These are phyloP conservation scores for Geosmithia morbida DNA, from an alignment of 2,329 filamentous ascomycete genomes.

Conservation along the genomic window DNA sequence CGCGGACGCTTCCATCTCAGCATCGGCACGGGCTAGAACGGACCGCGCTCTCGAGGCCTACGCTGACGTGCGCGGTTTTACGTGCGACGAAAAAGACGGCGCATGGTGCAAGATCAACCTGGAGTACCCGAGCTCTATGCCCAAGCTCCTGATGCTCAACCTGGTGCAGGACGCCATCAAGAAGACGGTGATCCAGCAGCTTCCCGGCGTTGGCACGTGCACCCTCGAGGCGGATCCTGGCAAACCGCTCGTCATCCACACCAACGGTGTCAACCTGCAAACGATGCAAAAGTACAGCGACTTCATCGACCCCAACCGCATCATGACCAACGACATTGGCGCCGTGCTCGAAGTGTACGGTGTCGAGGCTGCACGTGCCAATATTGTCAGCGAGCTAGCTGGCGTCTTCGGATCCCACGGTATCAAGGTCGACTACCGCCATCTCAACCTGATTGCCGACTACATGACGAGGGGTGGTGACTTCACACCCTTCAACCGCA, in stretches of 20 bases:
- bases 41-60: slow-evolving; percentile 49
- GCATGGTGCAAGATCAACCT: slow-evolving; percentile 69
- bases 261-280: slow-evolving; percentile 72
- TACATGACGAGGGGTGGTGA: slow-evolving; percentile 92
- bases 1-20: slow-evolving; percentile 18
- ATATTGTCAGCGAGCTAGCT: slow-evolving; percentile 75
- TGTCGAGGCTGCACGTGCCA: slow-evolving; percentile 79
- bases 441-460: slow-evolving; percentile 90
- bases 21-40: slow-evolving; percentile 36
- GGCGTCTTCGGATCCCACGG: slow-evolving; percentile 82
- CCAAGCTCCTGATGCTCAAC: slow-evolving; percentile 87
- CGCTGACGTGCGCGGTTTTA: slow-evolving; percentile 59
- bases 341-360: slow-evolving; percentile 77
- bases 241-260: slow-evolving; percentile 47
- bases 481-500: slow-evolving; percentile 86
- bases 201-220: slow-evolving; percentile 61
- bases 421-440: slow-evolving; percentile 81
- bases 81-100: slow-evolving; percentile 62
- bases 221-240: slow-evolving; percentile 44
- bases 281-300: slow-evolving; percentile 84
- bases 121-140: slow-evolving; percentile 64
- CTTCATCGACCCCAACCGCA: slow-evolving; percentile 70
- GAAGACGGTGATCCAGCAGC: slow-evolving; percentile 74
- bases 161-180: slow-evolving; percentile 71
- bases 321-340: slow-evolving; percentile 86